Base-by-base conservation (phyloP, 2,329 filamentous ascomycete species). In the Penicillium paneum region DNA sequence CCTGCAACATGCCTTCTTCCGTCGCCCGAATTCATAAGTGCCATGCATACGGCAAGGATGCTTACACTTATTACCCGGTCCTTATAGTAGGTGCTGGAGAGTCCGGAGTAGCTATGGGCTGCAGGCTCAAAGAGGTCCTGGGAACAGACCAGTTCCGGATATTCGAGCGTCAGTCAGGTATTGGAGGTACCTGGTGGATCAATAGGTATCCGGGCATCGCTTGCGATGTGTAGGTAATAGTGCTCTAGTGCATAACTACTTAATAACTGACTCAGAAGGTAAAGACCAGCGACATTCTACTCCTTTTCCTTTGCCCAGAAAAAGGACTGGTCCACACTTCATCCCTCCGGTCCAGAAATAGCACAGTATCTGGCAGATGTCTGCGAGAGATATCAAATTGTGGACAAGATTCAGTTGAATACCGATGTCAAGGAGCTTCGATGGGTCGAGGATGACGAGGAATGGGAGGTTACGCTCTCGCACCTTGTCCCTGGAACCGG, bases 121-220 rank as follows among this genome's bases (percentile, higher is more conserved):
- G 81, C 39, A 79, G 80, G 24, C 67, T 88, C 48, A 81, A 83
- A 61, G 73, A 81, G 17, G 78, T 79, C 67, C 77, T 86, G 39
- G 78, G 77, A 29, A 83, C 83, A 50, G 78, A 80, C 57, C 82
- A 86, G 56, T 79, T 87, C 61, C 74, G 75, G 28, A 78, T 88
- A 64, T 87, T 86, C 55, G 85, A 88, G 24, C 75, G 81, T 12
- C 75, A 83, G 56, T 71, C 75, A 4, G 78, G 79, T 3, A 75
- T 86, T 40, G 85, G 85, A 31, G 85, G 85, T 8, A 87, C 84
- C 1, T 88, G 85, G 85, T 79, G 78, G 69, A 79, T 79, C 41
- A 88, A 87, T 65, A 74, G 77, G 31, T 88, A 88, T 67, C 84
- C 82, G 10, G 81, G 81, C 67, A 71, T 74, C 51, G 81, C 82